Conservation (phyloP, 768 basidiomycete species). For the Exidia glandulosa region DNA sequence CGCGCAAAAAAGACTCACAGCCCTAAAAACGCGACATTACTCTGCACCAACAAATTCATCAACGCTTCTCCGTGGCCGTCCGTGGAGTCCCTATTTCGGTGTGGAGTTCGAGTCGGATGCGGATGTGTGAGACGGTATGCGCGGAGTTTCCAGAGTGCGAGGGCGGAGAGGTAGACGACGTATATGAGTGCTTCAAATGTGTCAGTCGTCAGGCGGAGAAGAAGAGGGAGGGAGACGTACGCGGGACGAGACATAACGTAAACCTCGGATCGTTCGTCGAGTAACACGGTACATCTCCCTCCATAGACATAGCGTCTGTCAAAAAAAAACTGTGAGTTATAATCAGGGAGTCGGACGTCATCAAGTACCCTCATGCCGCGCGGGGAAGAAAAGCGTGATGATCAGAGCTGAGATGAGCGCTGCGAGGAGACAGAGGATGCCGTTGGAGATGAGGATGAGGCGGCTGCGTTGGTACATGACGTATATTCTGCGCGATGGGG, state of each 20-base stretch:
- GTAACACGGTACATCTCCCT: too few relatives aligned
- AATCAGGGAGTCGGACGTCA: background rate
- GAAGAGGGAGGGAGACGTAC: background rate
- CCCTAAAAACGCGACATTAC: background rate
- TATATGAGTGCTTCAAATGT: background rate
- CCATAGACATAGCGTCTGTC: too few relatives aligned
- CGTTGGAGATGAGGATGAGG: background rate
- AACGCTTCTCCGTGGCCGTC: too few relatives aligned
- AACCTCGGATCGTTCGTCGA: background rate
- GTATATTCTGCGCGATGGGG: background rate
- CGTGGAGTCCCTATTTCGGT: too few relatives aligned
- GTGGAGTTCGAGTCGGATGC: background rate
- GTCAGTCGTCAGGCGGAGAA: background rate
- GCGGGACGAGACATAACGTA: background rate
- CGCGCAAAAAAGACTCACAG: background rate
- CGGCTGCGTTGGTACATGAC: background rate
- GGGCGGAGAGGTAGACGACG: background rate
- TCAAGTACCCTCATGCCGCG: background rate
- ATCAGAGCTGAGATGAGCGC: background rate
- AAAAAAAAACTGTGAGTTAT: background rate
- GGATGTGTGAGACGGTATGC: background rate
- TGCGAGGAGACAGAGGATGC: background rate
- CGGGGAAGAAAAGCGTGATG: background rate
- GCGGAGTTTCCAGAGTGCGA: background rate
- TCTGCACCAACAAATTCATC: background rate